phyloP scores from a whole-genome alignment of 306 rosid genomes.

The Cicer yamashitae region DNA sequence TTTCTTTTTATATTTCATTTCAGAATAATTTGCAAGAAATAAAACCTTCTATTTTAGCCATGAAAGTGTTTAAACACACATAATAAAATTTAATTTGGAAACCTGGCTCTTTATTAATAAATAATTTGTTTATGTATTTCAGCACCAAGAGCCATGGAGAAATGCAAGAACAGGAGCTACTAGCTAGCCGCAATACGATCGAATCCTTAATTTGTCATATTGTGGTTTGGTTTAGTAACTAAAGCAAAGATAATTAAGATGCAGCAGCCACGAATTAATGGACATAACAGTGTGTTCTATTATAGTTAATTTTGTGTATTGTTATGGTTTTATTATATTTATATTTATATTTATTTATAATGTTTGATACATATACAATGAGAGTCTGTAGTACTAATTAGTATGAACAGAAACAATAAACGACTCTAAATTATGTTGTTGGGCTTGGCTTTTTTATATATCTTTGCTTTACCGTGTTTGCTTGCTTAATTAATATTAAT shows the following conservation, averaged over 20 bases:
- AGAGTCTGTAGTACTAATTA: conserved; percentile 44
- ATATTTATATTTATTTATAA: conserved; percentile 13
- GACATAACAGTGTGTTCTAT: conserved; percentile 55
- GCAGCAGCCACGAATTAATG: conserved; percentile 52
- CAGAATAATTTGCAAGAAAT: not conserved
- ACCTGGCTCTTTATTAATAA: not conserved
- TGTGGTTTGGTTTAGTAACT: conserved; percentile 37
- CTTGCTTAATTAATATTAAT: conserved; percentile 41
- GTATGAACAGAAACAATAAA: conserved; percentile 51
- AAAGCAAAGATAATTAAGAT: conserved; percentile 23
- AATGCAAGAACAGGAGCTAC: conserved; percentile 80
- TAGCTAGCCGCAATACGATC: conserved; percentile 42
- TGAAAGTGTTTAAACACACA: not conserved
- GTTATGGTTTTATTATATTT: conserved; percentile 50
- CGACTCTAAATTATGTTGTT: conserved; percentile 50
- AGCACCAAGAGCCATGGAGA: conserved; percentile 94
- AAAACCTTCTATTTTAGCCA: not conserved
- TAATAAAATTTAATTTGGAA: not conserved
- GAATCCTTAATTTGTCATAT: conserved; percentile 48
- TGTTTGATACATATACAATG: conserved; percentile 40
- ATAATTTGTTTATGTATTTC: conserved; percentile 41
- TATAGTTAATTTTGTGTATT: conserved; percentile 54
- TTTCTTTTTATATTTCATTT: no score
- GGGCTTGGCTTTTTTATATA: conserved; percentile 45
- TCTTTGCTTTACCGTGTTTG: conserved; percentile 44